Percentiles rank a stretch among this genome's conserved stretches.
Evolutionary conservation across 2,329 filamentous ascomycete genomes (phyloP).

Genomic region (Penicillium sp.): DNA sequence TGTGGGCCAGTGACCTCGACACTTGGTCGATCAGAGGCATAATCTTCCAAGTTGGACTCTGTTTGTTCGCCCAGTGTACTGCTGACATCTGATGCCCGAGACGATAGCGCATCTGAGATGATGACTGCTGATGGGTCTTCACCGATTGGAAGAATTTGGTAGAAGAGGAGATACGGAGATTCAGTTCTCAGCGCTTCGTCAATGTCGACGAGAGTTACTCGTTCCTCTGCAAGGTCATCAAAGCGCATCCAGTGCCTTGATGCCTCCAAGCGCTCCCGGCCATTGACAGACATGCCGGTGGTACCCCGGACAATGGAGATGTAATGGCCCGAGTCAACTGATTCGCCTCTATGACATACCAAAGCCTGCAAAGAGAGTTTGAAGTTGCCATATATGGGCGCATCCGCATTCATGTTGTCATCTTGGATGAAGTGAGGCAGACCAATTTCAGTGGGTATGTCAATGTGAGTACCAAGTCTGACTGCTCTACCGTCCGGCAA

Average conservation of each 20-base stretch:
- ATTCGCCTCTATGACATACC: constrained; percentile 84
- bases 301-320: constrained; percentile 77
- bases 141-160: constrained; percentile 84
- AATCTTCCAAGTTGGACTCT: constrained; percentile 16
- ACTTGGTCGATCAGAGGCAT: constrained; percentile 34
- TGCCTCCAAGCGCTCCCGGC: constrained; percentile 52
- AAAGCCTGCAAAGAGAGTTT: constrained; percentile 88
- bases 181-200: constrained; percentile 74
- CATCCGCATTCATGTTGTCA: constrained; percentile 64
- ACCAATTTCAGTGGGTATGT: constrained; percentile 80
- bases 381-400: constrained; percentile 76
- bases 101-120: constrained; percentile 34
- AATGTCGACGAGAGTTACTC: constrained; percentile 74
- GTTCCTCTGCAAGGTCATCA: constrained; percentile 73
- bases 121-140: constrained; percentile 52
- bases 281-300: constrained; percentile 37
- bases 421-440: constrained; percentile 88
- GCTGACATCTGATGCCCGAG: constrained; percentile 25
- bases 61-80: constrained; percentile 13
- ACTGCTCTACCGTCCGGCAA: constrained; percentile 63
- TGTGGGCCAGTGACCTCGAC: constrained; percentile 37
- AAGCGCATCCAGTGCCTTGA: constrained; percentile 84
- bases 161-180: constrained; percentile 91
- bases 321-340: constrained; percentile 86
- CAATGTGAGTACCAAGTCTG: constrained; percentile 76